Base-by-base conservation (phyloP, 768 basidiomycete species). In the Kwoniella mangroviensis region DNA sequence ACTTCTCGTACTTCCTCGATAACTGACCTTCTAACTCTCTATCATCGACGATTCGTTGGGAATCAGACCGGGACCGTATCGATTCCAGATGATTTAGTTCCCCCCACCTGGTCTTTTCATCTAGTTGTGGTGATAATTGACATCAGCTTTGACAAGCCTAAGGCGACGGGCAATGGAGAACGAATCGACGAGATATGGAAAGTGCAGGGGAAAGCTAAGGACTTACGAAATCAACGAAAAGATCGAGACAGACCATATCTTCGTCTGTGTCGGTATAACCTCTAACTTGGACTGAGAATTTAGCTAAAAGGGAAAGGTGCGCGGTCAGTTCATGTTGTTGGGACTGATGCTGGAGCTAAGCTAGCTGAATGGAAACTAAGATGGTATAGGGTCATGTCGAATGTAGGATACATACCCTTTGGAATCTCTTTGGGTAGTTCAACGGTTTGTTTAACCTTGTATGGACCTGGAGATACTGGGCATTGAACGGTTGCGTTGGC, bases 371-470 rank as follows among this genome's bases (percentile, higher is more conserved):
- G 34, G 6, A 2, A 28, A 3, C 28, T 28, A 4, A 28, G 28
- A 28, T 28, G 4, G 13, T 55, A 55, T 28, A 56, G 54, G 22
- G 54, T 13, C 12, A 22, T 56, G 54, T 28, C 12, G 13, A 49
- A 15, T 49, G 10, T 15, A 52, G 21, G 34, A 34, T 34, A 59
- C 84, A 57, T 28, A 86, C 86, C 94, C 83, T 85, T 86, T 0
- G 97, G 97, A 61, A 99, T 95, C 84, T 98, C 94, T 75, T 87
- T 91, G 13, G 97, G 97, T 13, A 99, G 86, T 19, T 87, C 86
- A 62, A 98, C 94, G 0, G 90, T 93, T 75, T 98, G 94, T 10
- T 84, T 84, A 52, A 98, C 88, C n/a, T 78, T 84, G 82, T 98
- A 90, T 0, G 84, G 67, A 2, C 92, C 94, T 49, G 86, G 82